Percentiles rank a stretch among this genome's conserved stretches.
Conservation (phyloP, 2,329 filamentous ascomycete genomes). For the Fusarium annulatum region DNA sequence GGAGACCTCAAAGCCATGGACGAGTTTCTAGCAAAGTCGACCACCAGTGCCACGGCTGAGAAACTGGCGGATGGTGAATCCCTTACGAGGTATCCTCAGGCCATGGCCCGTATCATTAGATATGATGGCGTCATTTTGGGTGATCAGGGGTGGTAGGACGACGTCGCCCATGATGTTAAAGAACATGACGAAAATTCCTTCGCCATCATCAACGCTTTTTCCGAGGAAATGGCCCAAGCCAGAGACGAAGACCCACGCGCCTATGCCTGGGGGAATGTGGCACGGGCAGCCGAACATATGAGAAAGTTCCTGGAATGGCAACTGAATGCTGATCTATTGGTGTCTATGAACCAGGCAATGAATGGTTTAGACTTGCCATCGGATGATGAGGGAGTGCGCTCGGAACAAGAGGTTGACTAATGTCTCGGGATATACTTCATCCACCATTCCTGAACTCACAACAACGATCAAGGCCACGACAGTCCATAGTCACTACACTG, state of each 20-base stretch:
- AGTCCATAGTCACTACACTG: neutral
- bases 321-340: neutral
- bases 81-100: neutral
- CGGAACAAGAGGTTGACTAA: neutral
- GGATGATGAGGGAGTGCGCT: neutral
- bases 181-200: neutral
- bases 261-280: neutral
- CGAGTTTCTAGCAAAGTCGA: neutral
- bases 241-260: neutral
- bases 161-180: fast-evolving
- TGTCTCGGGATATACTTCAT: neutral
- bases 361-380: neutral
- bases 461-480: neutral
- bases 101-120: neutral
- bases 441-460: neutral
- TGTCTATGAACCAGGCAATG: neutral
- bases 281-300: neutral
- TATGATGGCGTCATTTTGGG: neutral
- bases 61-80: neutral
- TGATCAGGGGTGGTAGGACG: neutral
- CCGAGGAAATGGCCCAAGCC: neutral
- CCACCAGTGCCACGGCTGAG: neutral
- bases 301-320: neutral
- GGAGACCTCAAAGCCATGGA: neutral
- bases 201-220: neutral